Percentiles rank a stretch among this genome's conserved stretches.
These are phyloP conservation scores for Aspergillus glaucus DNA, from an alignment of 2,329 filamentous ascomycete species.

Conservation along the genomic window DNA sequence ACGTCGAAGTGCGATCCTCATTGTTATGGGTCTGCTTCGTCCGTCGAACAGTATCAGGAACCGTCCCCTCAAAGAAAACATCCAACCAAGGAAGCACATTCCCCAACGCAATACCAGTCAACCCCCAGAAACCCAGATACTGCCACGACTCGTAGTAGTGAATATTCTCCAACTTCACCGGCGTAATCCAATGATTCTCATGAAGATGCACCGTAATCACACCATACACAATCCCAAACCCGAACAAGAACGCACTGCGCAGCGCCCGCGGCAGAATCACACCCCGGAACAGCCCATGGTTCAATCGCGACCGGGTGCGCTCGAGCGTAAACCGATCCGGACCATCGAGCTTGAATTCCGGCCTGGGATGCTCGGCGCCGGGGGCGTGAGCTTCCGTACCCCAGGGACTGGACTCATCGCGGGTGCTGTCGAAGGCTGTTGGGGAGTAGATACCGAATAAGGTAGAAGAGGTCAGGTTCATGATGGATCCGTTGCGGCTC, in stretches of 20 bases:
- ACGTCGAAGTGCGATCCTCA: slow-evolving; percentile 39
- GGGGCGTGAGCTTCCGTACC: slow-evolving; percentile 71
- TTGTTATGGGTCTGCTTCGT: slow-evolving; percentile 15
- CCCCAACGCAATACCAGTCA: slow-evolving; percentile 70
- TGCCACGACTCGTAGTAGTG: slow-evolving; percentile 50
- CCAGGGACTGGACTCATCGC: slow-evolving; percentile 65
- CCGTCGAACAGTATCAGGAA: slow-evolving; percentile 29
- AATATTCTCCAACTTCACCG: slow-evolving; percentile 55
- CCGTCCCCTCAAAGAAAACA: slow-evolving; percentile 58
- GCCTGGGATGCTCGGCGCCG: slow-evolving; percentile 35
- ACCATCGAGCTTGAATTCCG: slow-evolving; percentile 29
- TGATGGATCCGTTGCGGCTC: slow-evolving; percentile 67
- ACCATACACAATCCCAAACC: slow-evolving; percentile 77
- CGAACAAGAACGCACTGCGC: slow-evolving; percentile 63
- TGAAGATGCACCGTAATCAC: slow-evolving; percentile 74
- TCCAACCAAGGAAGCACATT: slow-evolving; percentile 81
- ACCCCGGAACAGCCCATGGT: slow-evolving; percentile 32
- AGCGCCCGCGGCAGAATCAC: slow-evolving; percentile 50
- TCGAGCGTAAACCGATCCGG: slow-evolving; percentile 22
- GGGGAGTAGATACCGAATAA: slow-evolving; percentile 86
- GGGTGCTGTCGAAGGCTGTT: slow-evolving; percentile 50
- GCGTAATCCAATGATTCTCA: slow-evolving; percentile 56
- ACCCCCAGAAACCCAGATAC: slow-evolving; percentile 76
- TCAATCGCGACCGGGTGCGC: slow-evolving; percentile 31
- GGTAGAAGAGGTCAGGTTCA: slow-evolving; percentile 84